phyloP scores from a whole-genome alignment of 1,139 yeast genomes.

The Lipomyces yarrowii region DNA sequence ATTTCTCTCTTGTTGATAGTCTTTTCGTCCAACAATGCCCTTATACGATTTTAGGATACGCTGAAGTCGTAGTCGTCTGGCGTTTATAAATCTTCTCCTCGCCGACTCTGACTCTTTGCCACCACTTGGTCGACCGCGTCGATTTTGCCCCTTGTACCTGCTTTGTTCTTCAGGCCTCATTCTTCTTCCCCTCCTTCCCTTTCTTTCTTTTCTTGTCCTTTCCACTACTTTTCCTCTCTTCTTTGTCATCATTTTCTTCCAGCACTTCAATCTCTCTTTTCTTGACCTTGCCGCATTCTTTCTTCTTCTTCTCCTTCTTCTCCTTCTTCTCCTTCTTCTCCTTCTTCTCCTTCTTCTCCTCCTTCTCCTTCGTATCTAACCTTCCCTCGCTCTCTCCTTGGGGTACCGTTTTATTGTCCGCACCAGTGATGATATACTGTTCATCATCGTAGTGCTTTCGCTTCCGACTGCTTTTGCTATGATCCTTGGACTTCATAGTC shows the following conservation, averaged over 20 bases:
- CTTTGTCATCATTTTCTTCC: not conserved
- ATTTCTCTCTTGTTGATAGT: not conserved
- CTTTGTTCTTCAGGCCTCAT: not conserved
- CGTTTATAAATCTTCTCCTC: not conserved
- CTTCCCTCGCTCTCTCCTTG: not conserved
- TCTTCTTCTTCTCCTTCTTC: not conserved
- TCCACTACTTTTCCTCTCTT: not conserved
- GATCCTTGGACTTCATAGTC: not conserved
- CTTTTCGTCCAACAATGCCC: not conserved
- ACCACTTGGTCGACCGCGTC: not conserved
- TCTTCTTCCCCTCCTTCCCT: not conserved
- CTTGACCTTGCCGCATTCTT: not conserved
- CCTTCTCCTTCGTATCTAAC: not conserved
- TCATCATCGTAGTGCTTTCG: conserved; percentile 35
- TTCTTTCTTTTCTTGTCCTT: not conserved
- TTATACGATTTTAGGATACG: too few species aligned
- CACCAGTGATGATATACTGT: not conserved
- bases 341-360: conserved; percentile 3
- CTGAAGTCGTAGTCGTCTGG: too few species aligned
- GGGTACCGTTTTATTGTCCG: conserved; percentile 1
- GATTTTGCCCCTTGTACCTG: not conserved
- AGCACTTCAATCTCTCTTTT: too few species aligned
- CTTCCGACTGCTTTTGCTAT: conserved; percentile 4
- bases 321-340: conserved; percentile 8
- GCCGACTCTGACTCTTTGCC: not conserved